A percentile compares a stretch with the other conserved stretches of the same genome.
phyloP scores from a whole-genome alignment of 1,139 yeast genomes.

The Chernovozyma aurita region DNA sequence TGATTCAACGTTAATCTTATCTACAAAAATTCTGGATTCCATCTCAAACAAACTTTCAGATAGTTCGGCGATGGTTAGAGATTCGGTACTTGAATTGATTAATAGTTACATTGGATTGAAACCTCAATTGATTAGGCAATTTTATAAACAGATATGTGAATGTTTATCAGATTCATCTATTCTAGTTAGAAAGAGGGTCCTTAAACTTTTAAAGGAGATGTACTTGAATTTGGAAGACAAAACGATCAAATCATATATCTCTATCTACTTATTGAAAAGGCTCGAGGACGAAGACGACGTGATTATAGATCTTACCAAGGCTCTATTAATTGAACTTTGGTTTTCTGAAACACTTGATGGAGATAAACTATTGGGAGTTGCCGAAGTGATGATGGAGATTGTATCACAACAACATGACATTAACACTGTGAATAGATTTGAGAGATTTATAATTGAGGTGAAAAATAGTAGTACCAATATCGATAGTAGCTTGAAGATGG shows the following conservation, averaged over 20 bases:
- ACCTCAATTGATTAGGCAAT: conserved; percentile 43
- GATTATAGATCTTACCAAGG: conserved; percentile 43
- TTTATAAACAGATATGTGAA: conserved; percentile 47
- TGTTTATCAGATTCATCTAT: conserved; percentile 57
- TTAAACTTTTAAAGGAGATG: conserved; percentile 48
- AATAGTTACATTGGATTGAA: conserved; percentile 44
- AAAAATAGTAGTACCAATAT: neutral
- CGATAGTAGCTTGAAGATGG: neutral
- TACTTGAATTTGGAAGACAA: conserved; percentile 29
- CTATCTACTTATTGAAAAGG: conserved; percentile 48
- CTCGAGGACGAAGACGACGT: conserved; percentile 69
- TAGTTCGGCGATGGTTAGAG: conserved; percentile 66
- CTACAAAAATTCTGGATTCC: conserved; percentile 48
- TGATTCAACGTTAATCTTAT: conserved; percentile 46
- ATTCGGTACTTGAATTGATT: conserved; percentile 68
- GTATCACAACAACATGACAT: conserved; percentile 26
- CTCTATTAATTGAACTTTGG: conserved; percentile 42
- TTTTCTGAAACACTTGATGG: conserved; percentile 17
- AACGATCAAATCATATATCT: conserved; percentile 37
- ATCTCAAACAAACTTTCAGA: conserved; percentile 53
- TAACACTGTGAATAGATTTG: conserved; percentile 33
- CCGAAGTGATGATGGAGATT: conserved; percentile 34
- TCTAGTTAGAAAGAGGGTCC: conserved; percentile 59
- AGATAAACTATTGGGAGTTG: neutral
- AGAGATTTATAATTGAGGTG: conserved; percentile 33